Conservation (phyloP, 2,329 filamentous ascomycete genomes). For the Fusarium paranaense region DNA sequence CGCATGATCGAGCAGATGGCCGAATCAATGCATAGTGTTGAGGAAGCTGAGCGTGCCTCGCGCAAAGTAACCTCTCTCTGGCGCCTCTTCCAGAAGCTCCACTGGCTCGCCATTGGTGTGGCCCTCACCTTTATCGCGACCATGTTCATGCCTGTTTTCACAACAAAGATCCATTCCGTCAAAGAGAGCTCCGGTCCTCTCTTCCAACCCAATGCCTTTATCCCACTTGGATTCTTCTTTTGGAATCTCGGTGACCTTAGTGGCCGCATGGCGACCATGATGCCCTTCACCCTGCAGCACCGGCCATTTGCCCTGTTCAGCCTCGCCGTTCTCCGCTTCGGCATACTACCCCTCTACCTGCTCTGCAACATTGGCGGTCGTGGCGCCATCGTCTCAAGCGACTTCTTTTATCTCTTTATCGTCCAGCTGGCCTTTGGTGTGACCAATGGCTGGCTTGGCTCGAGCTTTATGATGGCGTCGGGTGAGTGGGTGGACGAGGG, state of each 20-base stretch:
- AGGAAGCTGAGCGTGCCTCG: constrained; percentile 64
- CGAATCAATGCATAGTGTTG: constrained; percentile 62
- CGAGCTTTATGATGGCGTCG: constrained; percentile 91
- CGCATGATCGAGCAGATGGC: constrained; percentile 62
- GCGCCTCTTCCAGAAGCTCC: constrained; percentile 79
- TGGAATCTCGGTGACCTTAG: constrained; percentile 92
- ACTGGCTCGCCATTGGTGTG: constrained; percentile 80
- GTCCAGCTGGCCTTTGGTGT: constrained; percentile 88
- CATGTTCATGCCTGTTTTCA: constrained; percentile 97
- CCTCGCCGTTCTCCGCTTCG: constrained; percentile 72
- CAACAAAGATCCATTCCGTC: constrained; percentile 69
- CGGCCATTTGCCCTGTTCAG: constrained; percentile 76
- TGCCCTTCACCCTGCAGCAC: constrained; percentile 67
- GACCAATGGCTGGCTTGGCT: constrained; percentile 88
- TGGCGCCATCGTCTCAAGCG: constrained; percentile 80
- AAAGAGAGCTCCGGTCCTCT: constrained; percentile 60
- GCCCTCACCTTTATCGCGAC: constrained; percentile 85
- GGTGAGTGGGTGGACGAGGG: constrained; percentile 82
- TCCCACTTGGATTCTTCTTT: constrained; percentile 88
- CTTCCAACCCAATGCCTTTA: constrained; percentile 81
- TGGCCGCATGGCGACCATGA: constrained; percentile 77
- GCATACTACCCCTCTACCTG: constrained; percentile 86
- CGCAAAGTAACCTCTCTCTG: constrained; percentile 67
- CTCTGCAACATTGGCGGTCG: constrained; percentile 87
- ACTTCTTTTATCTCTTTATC: constrained; percentile 86